Evolutionary conservation across 805 yeast genomes (phyloP).

Genomic region (Limtongozyma cylindracea): DNA sequence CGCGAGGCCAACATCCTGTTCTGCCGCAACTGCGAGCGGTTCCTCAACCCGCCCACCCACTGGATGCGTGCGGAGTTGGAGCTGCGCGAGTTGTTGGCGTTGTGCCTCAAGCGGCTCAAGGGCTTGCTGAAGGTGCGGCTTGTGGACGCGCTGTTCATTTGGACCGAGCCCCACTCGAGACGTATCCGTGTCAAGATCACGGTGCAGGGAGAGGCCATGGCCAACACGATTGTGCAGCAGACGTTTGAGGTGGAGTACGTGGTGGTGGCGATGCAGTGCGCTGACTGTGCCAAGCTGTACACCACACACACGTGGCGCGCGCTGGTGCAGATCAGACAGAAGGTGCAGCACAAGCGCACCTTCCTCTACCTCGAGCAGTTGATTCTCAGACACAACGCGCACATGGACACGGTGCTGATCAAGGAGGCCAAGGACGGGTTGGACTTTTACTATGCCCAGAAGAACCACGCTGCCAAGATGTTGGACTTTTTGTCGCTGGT

Average conservation of each 20-base stretch:
- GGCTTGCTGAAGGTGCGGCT: conserved; percentile 72
- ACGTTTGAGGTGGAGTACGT: conserved; percentile 83
- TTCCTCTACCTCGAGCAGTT: conserved; percentile 88
- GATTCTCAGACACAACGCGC: conserved; percentile 80
- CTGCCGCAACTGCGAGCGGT: conserved; percentile 93
- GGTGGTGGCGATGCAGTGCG: conserved; percentile 90
- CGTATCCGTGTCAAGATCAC: conserved; percentile 78
- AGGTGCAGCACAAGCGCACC: conserved; percentile 91
- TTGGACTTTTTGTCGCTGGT: conserved; percentile 69
- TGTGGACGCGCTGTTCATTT: conserved; percentile 81
- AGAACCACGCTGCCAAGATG: conserved; percentile 86
- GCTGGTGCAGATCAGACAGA: conserved; percentile 90
- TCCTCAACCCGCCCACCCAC: conserved; percentile 80
- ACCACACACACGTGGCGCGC: conserved; percentile 98
- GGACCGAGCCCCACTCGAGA: conserved; percentile 99
- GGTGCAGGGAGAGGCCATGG: conserved; percentile 91
- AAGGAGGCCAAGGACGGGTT: conserved; percentile 86
- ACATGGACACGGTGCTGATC: conserved; percentile 78
- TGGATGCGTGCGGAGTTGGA: conserved; percentile 86
- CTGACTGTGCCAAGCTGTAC: conserved; percentile 94
- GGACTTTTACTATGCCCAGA: conserved; percentile 75
- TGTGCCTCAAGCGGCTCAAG: conserved; percentile 68
- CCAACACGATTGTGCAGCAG: conserved; percentile 81
- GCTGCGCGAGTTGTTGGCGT: conserved; percentile 76
- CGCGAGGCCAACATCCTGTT: conserved; percentile 84